Conservation (phyloP, 2,329 filamentous ascomycete genomes). For the Pseudophaeomoniella oleicola region DNA sequence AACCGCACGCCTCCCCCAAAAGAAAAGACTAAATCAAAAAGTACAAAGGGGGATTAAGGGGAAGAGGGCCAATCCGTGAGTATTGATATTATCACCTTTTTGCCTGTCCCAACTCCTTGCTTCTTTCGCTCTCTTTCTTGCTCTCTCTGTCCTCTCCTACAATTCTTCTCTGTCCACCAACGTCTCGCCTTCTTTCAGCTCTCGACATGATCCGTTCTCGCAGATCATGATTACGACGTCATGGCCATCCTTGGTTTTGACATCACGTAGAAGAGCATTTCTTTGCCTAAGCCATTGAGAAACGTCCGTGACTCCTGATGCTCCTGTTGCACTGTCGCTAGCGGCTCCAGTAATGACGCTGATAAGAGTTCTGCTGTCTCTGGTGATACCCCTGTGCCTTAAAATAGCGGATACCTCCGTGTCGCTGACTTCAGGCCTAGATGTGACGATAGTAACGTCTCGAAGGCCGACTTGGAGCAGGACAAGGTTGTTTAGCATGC, state of each 20-base stretch:
- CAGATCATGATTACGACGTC: background rate
- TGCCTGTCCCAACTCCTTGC: too few species aligned
- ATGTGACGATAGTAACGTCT: conserved; percentile 31
- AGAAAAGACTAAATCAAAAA: too few species aligned
- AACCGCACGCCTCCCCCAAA: too few species aligned
- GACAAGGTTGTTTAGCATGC: conserved; percentile 63
- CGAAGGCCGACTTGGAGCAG: conserved; percentile 56
- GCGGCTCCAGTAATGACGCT: background rate
- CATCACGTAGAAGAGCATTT: background rate
- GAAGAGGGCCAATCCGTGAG: too few species aligned
- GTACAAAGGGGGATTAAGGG: too few species aligned
- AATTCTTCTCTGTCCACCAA: background rate
- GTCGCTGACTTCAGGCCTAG: background rate
- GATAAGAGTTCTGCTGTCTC: background rate
- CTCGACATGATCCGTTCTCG: background rate
- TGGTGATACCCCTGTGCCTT: background rate
- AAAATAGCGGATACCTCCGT: background rate
- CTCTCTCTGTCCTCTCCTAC: background rate
- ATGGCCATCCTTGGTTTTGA: background rate
- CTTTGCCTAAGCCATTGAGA: background rate
- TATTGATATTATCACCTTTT: too few species aligned
- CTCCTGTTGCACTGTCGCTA: too few species aligned
- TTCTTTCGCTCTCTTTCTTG: too few species aligned
- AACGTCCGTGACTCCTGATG: too few species aligned
- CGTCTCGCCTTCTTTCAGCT: background rate